Conservation (phyloP, 2,329 filamentous ascomycete species). For the Ophiocordyceps sinensis region DNA sequence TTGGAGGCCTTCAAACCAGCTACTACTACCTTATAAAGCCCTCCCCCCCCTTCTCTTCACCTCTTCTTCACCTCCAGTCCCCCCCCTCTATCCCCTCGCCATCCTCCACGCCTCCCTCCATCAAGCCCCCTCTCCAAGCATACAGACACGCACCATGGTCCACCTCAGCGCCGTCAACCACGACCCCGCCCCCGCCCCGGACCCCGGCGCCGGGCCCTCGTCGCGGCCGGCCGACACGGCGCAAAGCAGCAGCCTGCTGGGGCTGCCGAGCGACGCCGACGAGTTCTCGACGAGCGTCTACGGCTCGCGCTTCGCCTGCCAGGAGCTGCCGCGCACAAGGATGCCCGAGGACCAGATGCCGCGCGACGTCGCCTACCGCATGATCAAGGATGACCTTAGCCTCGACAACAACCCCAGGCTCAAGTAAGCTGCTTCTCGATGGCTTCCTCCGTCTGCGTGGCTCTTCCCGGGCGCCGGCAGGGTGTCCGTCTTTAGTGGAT, state of each 20-base stretch:
- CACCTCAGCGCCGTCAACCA: slow-evolving; percentile 31
- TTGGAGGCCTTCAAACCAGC: too few species aligned
- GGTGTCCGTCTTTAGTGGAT: too few species aligned
- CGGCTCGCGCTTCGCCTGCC: slow-evolving; percentile 67
- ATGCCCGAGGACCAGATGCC: slow-evolving; percentile 92
- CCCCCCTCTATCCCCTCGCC: too few species aligned
- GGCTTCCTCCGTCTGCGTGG: neutral
- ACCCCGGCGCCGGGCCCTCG: neutral
- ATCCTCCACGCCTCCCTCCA: too few species aligned
- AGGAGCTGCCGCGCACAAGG: slow-evolving; percentile 67
- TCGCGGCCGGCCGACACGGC: slow-evolving; percentile 23
- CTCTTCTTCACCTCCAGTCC: too few species aligned
- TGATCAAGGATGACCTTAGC: slow-evolving; percentile 92
- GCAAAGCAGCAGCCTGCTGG: slow-evolving; percentile 15
- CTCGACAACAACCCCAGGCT: slow-evolving; percentile 85
- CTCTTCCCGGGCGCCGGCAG: neutral
- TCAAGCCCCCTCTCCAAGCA: neutral
- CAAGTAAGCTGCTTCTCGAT: slow-evolving; percentile 49
- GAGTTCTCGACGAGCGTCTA: slow-evolving; percentile 70
- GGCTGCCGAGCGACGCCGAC: slow-evolving; percentile 37
- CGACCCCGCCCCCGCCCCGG: slow-evolving; percentile 9
- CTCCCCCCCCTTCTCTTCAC: too few species aligned
- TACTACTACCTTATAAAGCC: too few species aligned
- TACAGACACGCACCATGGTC: slow-evolving; percentile 25
- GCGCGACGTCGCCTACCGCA: slow-evolving; percentile 78